phyloP scores from a whole-genome alignment of 78 protist species.

The Carpediemonas membranifera region DNA sequence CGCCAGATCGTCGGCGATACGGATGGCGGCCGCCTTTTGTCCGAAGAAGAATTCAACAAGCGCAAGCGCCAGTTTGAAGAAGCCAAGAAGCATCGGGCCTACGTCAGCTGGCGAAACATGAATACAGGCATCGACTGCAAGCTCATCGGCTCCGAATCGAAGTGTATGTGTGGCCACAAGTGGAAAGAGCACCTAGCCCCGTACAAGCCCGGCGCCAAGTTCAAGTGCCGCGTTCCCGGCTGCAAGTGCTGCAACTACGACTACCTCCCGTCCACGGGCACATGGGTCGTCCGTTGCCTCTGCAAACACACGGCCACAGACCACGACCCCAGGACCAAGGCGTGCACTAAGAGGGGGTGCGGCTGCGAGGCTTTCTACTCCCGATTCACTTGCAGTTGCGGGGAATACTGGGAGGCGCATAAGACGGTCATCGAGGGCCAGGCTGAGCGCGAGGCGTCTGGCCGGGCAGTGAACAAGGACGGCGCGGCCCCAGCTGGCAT shows the following conservation, averaged over 20 bases:
- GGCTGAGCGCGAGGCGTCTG: background rate
- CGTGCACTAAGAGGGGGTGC: too few species aligned
- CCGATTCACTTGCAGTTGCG: background rate
- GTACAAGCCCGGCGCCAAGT: background rate
- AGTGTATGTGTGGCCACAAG: background rate
- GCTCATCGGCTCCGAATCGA: background rate
- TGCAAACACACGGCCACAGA: background rate
- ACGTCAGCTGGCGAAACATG: background rate
- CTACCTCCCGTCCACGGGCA: background rate
- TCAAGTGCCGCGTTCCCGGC: background rate
- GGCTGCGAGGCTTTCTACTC: background rate
- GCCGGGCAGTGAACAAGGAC: background rate
- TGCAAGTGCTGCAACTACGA: background rate
- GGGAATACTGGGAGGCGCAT: background rate
- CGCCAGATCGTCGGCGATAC: background rate
- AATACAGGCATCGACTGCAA: background rate
- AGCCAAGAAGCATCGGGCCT: background rate
- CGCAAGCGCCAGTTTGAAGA: too few species aligned
- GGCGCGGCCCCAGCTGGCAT: too few species aligned
- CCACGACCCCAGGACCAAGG: background rate
- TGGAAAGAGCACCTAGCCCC: background rate
- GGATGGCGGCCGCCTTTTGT: background rate
- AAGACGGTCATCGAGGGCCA: background rate
- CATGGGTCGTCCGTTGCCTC: background rate
- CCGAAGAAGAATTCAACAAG: background rate